Evolutionary conservation across 495 filamentous ascomycete species (phyloP).

Genomic region (Penicillium chermesinum): DNA sequence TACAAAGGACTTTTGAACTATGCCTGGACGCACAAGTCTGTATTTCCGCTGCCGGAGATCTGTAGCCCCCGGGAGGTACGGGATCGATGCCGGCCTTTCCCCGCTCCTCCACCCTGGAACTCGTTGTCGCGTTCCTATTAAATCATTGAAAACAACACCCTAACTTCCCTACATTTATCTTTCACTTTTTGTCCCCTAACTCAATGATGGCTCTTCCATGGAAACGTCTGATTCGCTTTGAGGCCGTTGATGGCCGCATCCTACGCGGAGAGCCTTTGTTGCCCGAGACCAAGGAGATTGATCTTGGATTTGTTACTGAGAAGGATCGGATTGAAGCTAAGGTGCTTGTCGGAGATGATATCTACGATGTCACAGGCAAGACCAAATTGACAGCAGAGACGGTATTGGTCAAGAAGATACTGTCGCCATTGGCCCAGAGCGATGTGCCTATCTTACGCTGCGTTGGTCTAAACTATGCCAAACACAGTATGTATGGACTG

Average conservation of each 20-base stretch:
- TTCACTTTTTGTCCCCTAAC: too few relatives aligned
- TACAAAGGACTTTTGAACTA: too few relatives aligned
- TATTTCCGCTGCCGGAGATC: too few relatives aligned
- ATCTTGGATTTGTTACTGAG: constrained; percentile 35
- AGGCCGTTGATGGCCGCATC: constrained; percentile 37
- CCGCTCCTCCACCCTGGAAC: too few relatives aligned
- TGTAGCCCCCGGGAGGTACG: too few relatives aligned
- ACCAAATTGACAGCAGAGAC: constrained; percentile 31
- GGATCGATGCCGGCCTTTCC: too few relatives aligned
- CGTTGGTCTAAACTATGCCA: constrained; percentile 37
- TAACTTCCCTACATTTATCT: too few relatives aligned
- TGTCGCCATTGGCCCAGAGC: constrained; percentile 28
- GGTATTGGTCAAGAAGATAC: constrained; percentile 30
- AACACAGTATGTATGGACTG: constrained; percentile 32
- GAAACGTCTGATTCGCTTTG: constrained; percentile 48
- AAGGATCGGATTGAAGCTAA: constrained; percentile 41
- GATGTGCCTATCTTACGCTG: constrained; percentile 38
- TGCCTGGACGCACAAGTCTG: too few relatives aligned
- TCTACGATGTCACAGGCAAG: constrained; percentile 32
- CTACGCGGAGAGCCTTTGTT: constrained; percentile 47
- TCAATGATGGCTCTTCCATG: constrained; percentile 25
- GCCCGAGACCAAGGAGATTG: constrained; percentile 26
- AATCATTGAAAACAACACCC: too few relatives aligned
- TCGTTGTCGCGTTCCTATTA: too few relatives aligned
- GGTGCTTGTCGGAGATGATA: constrained; percentile 34